Evolutionary conservation across 2,329 filamentous ascomycete genomes (phyloP).

Genomic region (Fusarium metavorans): DNA sequence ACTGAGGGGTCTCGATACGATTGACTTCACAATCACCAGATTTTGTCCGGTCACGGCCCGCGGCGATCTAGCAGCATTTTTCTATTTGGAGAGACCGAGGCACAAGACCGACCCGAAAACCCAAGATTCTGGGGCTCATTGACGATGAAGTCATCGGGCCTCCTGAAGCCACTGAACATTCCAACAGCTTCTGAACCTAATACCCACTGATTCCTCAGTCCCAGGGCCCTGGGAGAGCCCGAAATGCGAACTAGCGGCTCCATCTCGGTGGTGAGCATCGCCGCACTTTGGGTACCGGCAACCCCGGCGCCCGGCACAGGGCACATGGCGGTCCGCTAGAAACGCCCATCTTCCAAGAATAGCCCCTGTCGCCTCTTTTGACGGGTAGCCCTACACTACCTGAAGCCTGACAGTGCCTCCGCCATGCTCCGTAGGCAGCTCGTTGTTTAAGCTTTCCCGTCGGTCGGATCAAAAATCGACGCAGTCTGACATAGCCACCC

Average conservation of each 20-base stretch:
- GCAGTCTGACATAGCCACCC: slow-evolving; percentile 35
- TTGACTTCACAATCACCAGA: slow-evolving; percentile 25
- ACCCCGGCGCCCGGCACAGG: slow-evolving; percentile 40
- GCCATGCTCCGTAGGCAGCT: slow-evolving; percentile 5
- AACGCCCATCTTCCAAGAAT: slow-evolving; percentile 43
- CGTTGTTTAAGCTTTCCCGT: slow-evolving; percentile 33
- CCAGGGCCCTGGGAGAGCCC: slow-evolving; percentile 27
- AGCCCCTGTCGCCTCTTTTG: slow-evolving; percentile 32
- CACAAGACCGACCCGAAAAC: slow-evolving; percentile 2
- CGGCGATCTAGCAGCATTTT: slow-evolving; percentile 4
- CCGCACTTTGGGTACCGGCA: slow-evolving; percentile 34
- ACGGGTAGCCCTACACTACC: slow-evolving; percentile 17
- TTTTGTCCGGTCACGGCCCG: slow-evolving; percentile 4
- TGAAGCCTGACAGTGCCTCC: slow-evolving; percentile 26
- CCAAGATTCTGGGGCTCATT: slow-evolving; percentile 15
- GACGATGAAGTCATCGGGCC: slow-evolving; percentile 37
- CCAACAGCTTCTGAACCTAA: slow-evolving; percentile 21
- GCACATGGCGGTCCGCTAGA: slow-evolving; percentile 32
- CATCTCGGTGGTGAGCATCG: slow-evolving; percentile 28
- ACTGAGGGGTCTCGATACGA: neutral
- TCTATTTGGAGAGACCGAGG: slow-evolving; percentile 32
- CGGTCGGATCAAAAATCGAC: slow-evolving; percentile 39
- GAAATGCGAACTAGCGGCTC: slow-evolving; percentile 18
- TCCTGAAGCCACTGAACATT: slow-evolving; percentile 4
- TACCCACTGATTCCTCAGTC: slow-evolving; percentile 11